Evolutionary conservation across 129 eudicot species (phyloP).

Genomic region (carrot (Daucus carota)): DNA sequence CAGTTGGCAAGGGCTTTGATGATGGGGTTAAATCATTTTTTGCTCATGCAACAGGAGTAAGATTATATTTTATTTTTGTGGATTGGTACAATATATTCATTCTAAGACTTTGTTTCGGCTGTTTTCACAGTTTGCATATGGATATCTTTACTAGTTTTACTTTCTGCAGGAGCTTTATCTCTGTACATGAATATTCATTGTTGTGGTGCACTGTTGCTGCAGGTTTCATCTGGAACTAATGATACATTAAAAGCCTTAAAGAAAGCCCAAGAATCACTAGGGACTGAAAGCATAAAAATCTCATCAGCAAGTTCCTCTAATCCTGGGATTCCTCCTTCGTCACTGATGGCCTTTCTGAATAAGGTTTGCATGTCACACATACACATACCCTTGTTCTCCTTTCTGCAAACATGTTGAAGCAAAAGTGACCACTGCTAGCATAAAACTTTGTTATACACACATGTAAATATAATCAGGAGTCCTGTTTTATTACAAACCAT

Average conservation of each 20-base stretch:
- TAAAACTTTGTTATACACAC: background rate
- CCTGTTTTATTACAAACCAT: background rate
- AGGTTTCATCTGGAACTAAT: conserved; percentile 53
- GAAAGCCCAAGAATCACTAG: conserved; percentile 62
- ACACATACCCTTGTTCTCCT: background rate
- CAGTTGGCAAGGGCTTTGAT: conserved; percentile 76
- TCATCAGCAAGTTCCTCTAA: conserved; percentile 61
- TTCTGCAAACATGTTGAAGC: background rate
- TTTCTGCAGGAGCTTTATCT: background rate
- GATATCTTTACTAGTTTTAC: background rate
- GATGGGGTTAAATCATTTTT: conserved; percentile 55
- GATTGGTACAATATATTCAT: background rate
- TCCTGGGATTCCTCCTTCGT: conserved; percentile 97
- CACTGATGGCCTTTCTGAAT: conserved; percentile 72
- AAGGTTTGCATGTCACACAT: conserved; percentile 37
- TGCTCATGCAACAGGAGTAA: conserved; percentile 82
- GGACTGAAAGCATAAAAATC: conserved; percentile 39
- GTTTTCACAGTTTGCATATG: conserved; percentile 5
- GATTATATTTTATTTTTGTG: conserved; percentile 9
- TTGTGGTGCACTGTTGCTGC: conserved; percentile 11
- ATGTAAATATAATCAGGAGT: background rate
- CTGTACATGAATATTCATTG: background rate
- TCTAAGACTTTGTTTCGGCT: background rate
- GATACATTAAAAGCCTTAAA: conserved; percentile 50
- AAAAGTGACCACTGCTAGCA: background rate